phyloP scores from a whole-genome alignment of 345 rosid genomes.

The Carallia brachiata region DNA sequence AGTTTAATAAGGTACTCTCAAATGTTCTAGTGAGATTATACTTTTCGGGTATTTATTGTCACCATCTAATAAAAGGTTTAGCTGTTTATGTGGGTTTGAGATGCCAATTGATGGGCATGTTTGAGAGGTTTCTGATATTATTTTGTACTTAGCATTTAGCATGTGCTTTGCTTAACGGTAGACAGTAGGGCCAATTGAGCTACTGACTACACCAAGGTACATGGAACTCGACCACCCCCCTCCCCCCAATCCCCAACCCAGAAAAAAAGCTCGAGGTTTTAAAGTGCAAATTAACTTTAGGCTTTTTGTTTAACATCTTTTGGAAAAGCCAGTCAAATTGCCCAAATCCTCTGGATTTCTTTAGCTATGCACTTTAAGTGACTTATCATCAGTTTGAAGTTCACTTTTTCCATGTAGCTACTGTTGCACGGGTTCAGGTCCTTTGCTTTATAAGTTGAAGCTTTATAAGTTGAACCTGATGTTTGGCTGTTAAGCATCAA shows the following conservation, averaged over 20 bases:
- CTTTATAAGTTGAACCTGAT: not conserved
- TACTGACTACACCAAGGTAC: too few relatives aligned
- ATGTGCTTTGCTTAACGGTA: too few relatives aligned
- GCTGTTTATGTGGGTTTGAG: not conserved
- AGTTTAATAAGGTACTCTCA: constrained; percentile 72
- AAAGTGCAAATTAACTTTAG: too few relatives aligned
- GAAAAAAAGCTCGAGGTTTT: too few relatives aligned
- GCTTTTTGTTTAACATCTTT: too few relatives aligned
- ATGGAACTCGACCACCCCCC: too few relatives aligned
- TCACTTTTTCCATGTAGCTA: not conserved
- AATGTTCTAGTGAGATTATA: not conserved
- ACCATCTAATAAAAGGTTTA: not conserved
- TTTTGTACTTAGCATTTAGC: not conserved
- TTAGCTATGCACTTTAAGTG: not conserved
- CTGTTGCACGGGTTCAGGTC: not conserved
- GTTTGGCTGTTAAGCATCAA: not conserved
- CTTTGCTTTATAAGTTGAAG: not conserved
- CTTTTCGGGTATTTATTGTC: too few relatives aligned
- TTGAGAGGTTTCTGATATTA: not conserved
- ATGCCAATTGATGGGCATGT: not conserved
- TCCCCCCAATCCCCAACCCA: too few relatives aligned
- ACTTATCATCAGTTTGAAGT: not conserved
- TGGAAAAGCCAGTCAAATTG: not conserved
- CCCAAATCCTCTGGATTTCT: not conserved
- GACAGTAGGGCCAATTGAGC: too few relatives aligned